Base-by-base conservation (phyloP, 2,329 filamentous ascomycete genomes). In the Epichloe aotearoae region DNA sequence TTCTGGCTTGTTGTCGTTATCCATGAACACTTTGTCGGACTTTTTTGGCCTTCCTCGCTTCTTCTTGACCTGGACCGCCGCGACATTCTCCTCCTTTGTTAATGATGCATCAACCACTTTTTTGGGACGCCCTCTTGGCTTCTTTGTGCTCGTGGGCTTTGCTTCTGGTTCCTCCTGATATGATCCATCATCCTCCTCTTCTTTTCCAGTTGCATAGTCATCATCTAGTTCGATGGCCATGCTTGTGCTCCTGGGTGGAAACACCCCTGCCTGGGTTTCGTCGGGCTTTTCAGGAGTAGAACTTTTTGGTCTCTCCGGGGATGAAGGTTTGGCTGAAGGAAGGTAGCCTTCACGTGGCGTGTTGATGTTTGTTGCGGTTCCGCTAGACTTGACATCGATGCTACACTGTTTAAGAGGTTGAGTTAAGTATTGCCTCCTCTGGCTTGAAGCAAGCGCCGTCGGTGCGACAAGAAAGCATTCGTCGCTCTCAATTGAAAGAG, bases 11-110 rank as follows among this genome's bases (percentile, higher is more conserved):
- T 40, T 41, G n/a, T 45, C 23, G 10, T 30, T 34, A n/a, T 37
- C 34, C 2, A 34, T 12, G 33, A 37, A 5, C 11, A 17, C 6
- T n/a, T 38, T 14, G 2, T 37, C 46, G 1, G 45, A 54, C 51
- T 73, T 74, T 74, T 52, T 63, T 68, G 15, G 71, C 19, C 72
- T 64, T 4, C 73, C 72, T 47, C 72, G 63, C 52, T 65, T 69
- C 57, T 65, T 70, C 50, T 64, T 68, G 6, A 20, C 30, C 37
- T 49, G 42, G 26, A 33, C 14, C 30, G 39, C 33, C 19, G 40
- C 20, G 12, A 5, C 15, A n/a, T 23, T 19, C 8, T 43, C 23
- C 46, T 51, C 49, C 19, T 48, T 58, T 33, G 50, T 46, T 42
- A 51, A 43, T 40, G 51, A 44, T 47, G 44, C 38, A 41, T 52